Evolutionary conservation across 2,329 filamentous ascomycete species (phyloP).

Genomic region (Fusarium odoratissimum): DNA sequence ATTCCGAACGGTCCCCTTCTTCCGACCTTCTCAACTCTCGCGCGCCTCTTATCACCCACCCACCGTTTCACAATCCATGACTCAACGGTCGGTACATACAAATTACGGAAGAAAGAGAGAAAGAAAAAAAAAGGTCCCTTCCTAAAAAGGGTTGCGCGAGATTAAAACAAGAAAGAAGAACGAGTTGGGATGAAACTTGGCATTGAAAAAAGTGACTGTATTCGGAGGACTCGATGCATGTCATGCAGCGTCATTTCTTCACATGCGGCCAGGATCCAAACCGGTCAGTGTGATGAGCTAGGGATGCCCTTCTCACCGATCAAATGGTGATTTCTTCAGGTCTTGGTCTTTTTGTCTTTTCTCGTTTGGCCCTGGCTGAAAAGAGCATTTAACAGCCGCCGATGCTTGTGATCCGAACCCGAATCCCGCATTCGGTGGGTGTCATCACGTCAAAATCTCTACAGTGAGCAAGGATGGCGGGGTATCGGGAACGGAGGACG

Average conservation of each 20-base stretch:
- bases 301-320: conserved; percentile 3
- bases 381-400: conserved; percentile 12
- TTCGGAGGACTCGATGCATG: conserved; percentile 8
- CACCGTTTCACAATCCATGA: neutral
- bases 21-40: neutral
- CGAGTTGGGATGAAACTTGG: conserved; percentile 4
- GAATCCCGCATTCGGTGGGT: conserved; percentile 30
- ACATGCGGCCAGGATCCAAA: conserved; percentile 16
- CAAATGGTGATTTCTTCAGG: neutral
- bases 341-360: neutral
- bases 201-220: neutral
- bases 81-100: neutral
- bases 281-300: conserved; percentile 16
- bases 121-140: neutral
- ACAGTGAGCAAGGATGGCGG: conserved; percentile 26
- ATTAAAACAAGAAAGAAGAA: neutral
- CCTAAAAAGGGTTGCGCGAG: neutral
- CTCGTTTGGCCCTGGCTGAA: neutral
- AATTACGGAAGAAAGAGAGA: neutral
- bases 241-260: conserved; percentile 15
- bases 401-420: conserved; percentile 19
- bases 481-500: conserved; percentile 25
- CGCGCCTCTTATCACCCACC: neutral
- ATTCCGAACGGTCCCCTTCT: neutral
- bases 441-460: conserved; percentile 29